Evolutionary conservation across 441 rosid genomes (phyloP), one percentile per base, ranked within the genome.

Genomic region (Daphne laureola): DNA sequence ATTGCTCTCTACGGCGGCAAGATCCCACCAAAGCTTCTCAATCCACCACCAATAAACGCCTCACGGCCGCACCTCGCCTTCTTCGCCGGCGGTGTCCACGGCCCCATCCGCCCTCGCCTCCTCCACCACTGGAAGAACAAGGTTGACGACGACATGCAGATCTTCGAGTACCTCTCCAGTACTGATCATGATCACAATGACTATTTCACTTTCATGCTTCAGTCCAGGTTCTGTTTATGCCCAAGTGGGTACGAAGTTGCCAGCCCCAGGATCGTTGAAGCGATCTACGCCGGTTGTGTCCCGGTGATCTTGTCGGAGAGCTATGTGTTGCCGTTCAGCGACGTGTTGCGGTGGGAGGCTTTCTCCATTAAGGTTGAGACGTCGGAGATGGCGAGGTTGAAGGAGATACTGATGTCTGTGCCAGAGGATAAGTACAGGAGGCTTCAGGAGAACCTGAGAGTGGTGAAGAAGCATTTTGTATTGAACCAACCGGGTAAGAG

Each of bases 171-270:
- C 78, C 90, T 89, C 40, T 96, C 92, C 13, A 65, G 78, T 54
- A n/a, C n/a, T n/a, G n/a, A n/a, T n/a, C n/a, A n/a, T n/a, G n/a
- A n/a, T n/a, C 57, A 71, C 64, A 54, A 67, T 43, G 80, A 79
- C 78, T 89, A 80, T 55, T 71, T 78, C 63, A 67, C 87, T 2
- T 73, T 74, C 47, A 81, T 92, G 96, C 75, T 81, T 50, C 67
- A 73, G 14, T 89, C 98, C 16, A 84, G 75, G 72, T 92, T 73
- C 49, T 92, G 98, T 60, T 63, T 92, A 23, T 92, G 98, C 63
- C 98, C 98, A 4, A 92, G 98, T 27, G 98, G 97, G 8, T 59
- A 82, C 4, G 98, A 92, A 46, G 98, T 92, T 21, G 97, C 98
- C 25, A 92, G 98, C 64, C 98, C 98, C 13, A 73, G 97, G 63